Evolutionary conservation across 2,329 filamentous ascomycete genomes (phyloP), one percentile per base, ranked within the genome.

Genomic region (Penicillium sp.): DNA sequence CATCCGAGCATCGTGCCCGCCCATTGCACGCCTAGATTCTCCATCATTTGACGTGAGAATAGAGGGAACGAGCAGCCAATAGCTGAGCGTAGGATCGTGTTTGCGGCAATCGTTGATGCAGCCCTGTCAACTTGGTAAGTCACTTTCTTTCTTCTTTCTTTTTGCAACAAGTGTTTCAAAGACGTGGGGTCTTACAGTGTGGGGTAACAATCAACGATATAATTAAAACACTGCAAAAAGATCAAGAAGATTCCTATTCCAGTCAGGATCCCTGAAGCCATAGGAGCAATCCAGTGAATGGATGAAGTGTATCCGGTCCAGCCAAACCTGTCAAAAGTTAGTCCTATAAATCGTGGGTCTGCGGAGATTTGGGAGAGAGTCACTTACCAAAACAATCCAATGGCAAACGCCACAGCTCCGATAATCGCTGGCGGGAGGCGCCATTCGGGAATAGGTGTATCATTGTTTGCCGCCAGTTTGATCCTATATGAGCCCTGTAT

Each of bases 401-500:
- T 76, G 0, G 86, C 77, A 44, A 79, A 82, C 0, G 75, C 61
- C 1, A 79, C 70, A 29, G 79, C 79, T 3, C 81, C 81, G 2
- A 79, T 58, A 49, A 83, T 82, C 32, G 77, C 76, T 7, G 79
- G 76, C 0, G 79, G 78, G 1, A 84, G 67, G 23, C 81, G 76
- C 81, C 81, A 84, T 66, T 84, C 81, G 0, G 81, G 81, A 1
- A 83, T 70, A 0, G 81, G 79, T 1, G 79, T 70, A 49, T 78
- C 77, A 60, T 84, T 82, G 73, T 90, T 90, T 53, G 84, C 85
- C 2, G 76, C 77, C 16, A 90, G 78, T 73, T 88, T 90, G 63
- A 81, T 81, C 64, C 83, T 81, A 71, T 93, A 93, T 69, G 79
- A 61, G 78, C 23, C 84, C 69, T 91, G 87, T 60, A 82, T 82